Evolutionary conservation across 2,329 filamentous ascomycete genomes (phyloP), one percentile per base, ranked within the genome.

Genomic region (Anthostomella pinea): DNA sequence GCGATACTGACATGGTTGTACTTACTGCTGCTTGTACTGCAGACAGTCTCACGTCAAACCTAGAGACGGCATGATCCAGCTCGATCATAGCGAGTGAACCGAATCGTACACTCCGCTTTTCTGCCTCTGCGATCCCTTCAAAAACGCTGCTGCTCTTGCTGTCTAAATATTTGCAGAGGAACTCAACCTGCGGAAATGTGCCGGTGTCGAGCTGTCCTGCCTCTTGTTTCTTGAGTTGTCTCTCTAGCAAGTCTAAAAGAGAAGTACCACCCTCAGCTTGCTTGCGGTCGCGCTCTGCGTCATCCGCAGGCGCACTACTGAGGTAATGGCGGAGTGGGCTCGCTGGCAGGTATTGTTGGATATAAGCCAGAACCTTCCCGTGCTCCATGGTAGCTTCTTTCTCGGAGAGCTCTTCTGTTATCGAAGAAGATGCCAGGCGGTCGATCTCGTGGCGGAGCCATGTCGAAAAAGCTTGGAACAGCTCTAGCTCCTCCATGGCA

Each of bases 361-460:
- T 85, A 56, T 96, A 96, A 1, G 78, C 73, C 7, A 95, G 62
- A 1, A 94, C 79, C 38, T 81, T 81, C 11, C 72, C 70, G 32
- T 85, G 76, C 46, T 95, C 86, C 42, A 94, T 78, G 0, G 79
- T 77, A 1, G 84, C 80, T 49, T 93, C 86, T 48, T 85, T 85
- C 42, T 91, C 88, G 16, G 81, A 75, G 28, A 85, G 70, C 46
- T 96, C 91, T 15, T 88, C 81, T 6, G 71, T 73, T 11, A 72
- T 70, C 0, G 80, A 85, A 65, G 56, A 67, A 4, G 83, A 79
- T 5, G 79, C 78, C 29, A 91, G 76, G 10, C 83, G 77, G 46
- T 94, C 87, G 40, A 95, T 91, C 53, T 90, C 82, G 52, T 88
- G 77, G 21, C 83, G 80, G 33, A 97, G 68, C 91, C 91, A 97